Conservation (phyloP, 345 rosid species). For the Noccaea caerulescens region DNA sequence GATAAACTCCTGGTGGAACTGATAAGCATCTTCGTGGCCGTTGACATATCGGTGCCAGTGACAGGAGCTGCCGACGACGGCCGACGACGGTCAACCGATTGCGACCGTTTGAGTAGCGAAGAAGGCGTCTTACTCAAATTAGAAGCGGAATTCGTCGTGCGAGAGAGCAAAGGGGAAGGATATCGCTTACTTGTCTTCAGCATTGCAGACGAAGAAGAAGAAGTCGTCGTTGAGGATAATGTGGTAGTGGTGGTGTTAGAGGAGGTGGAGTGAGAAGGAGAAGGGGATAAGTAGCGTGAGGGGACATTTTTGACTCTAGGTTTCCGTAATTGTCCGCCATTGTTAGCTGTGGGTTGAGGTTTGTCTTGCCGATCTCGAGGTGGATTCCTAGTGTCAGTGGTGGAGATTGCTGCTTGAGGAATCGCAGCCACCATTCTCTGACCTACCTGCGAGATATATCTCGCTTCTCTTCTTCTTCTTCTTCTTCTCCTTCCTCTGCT, state of each 20-base stretch:
- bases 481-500: slow-evolving; percentile 37
- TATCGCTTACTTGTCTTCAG: slow-evolving; percentile 49
- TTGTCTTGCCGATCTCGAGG: slow-evolving; percentile 37
- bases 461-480: slow-evolving; percentile 8
- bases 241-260: slow-evolving; percentile 40
- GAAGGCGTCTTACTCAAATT: slow-evolving; percentile 45
- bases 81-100: slow-evolving; percentile 81
- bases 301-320: slow-evolving; percentile 69
- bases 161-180: slow-evolving; percentile 68
- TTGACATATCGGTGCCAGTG: slow-evolving; percentile 55
- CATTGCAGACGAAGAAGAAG: slow-evolving; percentile 42
- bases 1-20: slow-evolving; percentile 89
- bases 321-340: slow-evolving; percentile 47
- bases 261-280: slow-evolving; percentile 59
- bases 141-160: slow-evolving; percentile 53
- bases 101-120: slow-evolving; percentile 68
- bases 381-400: slow-evolving; percentile 26
- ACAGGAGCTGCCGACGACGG: slow-evolving; percentile 45
- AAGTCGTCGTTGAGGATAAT: slow-evolving; percentile 36
- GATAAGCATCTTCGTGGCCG: slow-evolving; percentile 73
- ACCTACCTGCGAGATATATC: slow-evolving; percentile 30
- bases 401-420: slow-evolving; percentile 61
- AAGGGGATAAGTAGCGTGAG: slow-evolving; percentile 81
- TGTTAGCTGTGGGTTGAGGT: slow-evolving; percentile 38
- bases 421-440: slow-evolving; percentile 76